Base-by-base conservation (phyloP, 1,284 basidiomycete species). In the Caloboletus firmus region DNA sequence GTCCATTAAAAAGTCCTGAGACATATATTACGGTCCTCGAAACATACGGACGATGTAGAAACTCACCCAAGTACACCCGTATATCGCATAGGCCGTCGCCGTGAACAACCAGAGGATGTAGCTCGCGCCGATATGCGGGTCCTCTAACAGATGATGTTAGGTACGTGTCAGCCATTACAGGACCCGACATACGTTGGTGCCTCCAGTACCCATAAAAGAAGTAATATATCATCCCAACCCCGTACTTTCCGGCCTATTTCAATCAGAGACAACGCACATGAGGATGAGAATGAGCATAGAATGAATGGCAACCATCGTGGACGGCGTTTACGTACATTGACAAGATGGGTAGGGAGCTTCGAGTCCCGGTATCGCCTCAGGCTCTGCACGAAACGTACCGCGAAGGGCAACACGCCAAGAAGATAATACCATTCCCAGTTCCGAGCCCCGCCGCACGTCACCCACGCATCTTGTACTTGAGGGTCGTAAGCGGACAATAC, bases 351-450 rank as follows among this genome's bases (percentile, higher is more conserved):
- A 28, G 75, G 64, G 30, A 89, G 73, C 40, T 76, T 74, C 9
- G 90, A 92, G 68, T 97, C 95, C 36, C 72, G 72, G 69, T 87
- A 98, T 76, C 95, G 92, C 63, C 87, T 89, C 40, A 96, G 64
- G 69, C 91, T 93, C 69, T 98, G 95, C 12, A 91, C 76, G 43
- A 95, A 68, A 74, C 95, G 93, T 32, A 85, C 75, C 1, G 90
- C 52, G 15, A 89, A 77, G 0, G 93, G 92, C 1, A 92, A 60
- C 4, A 74, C 60, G 0, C 73, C 82, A 24, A 89, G 73, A 2
- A 81, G 61, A 59, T 83, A 85, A 7, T 81, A 77, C 31, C 79
- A 67, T n/a, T 75, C 81, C 89, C 89, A 91, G 40, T 76, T 64
- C 3, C 26, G 39, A 44, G 42, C 4, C 7, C 49, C 32, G 18